These are phyloP conservation scores for Nigrospora osmanthi DNA, from an alignment of 2,329 filamentous ascomycete species.

Conservation along the genomic window DNA sequence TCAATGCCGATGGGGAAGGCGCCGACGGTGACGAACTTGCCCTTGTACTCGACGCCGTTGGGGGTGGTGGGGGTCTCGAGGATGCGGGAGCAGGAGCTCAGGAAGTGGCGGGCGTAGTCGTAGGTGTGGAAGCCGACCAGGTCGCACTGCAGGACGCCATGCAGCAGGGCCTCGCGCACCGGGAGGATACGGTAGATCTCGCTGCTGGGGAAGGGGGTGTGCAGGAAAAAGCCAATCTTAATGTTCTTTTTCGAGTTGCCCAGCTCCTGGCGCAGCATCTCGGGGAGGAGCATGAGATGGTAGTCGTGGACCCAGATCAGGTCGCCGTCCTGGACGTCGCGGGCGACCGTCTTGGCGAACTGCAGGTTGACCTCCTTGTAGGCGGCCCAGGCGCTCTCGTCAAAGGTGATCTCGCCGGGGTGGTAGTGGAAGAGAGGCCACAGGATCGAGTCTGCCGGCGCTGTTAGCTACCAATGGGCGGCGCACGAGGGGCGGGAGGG, in stretches of 20 bases:
- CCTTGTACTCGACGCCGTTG: conserved; percentile 86
- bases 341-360: conserved; percentile 81
- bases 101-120: conserved; percentile 95
- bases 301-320: conserved; percentile 98
- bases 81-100: conserved; percentile 94
- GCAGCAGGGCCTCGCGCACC: conserved; percentile 80
- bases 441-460: conserved; percentile 72
- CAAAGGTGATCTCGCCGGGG: conserved; percentile 95
- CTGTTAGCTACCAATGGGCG: conserved; percentile 5
- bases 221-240: conserved; percentile 96
- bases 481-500: conserved; percentile 1
- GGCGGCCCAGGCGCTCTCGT: conserved; percentile 87
- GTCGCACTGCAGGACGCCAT: conserved; percentile 86
- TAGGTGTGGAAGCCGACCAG: conserved; percentile 98
- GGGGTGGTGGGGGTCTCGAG: conserved; percentile 77
- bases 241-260: conserved; percentile 77
- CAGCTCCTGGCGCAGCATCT: conserved; percentile 90
- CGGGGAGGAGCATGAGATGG: conserved; percentile 91
- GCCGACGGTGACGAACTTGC: conserved; percentile 82
- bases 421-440: conserved; percentile 99
- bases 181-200: conserved; percentile 96
- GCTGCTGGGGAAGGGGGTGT: conserved; percentile 93
- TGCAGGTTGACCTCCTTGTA: conserved; percentile 90
- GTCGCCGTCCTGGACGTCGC: conserved; percentile 87
- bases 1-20: conserved; percentile 98